These are phyloP conservation scores for Panaeolus cyanescens DNA, from an alignment of 768 basidiomycete species.

Conservation along the genomic window DNA sequence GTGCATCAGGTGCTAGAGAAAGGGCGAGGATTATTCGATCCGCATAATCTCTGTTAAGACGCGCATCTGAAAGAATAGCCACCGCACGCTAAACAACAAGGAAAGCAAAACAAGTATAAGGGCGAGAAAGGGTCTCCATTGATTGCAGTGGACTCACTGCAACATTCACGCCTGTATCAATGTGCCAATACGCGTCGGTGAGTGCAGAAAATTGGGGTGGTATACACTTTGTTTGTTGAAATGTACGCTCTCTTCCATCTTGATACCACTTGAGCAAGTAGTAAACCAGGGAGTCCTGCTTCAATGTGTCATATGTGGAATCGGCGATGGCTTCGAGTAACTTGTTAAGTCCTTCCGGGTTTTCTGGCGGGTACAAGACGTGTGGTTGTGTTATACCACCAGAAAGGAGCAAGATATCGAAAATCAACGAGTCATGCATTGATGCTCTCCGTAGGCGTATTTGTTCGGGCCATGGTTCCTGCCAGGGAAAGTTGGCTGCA, in stretches of 20 bases:
- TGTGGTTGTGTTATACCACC: conserved; percentile 64
- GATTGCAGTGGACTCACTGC: conserved; percentile 46
- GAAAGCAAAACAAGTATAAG: background rate
- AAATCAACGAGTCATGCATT: conserved; percentile 66
- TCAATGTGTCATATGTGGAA: conserved; percentile 71
- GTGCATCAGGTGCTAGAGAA: conserved; percentile 46
- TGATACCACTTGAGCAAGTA: conserved; percentile 80
- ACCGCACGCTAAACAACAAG: conserved; percentile 59
- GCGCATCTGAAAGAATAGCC: conserved; percentile 69
- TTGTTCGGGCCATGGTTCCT: conserved; percentile 48
- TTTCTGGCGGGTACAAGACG: conserved; percentile 68
- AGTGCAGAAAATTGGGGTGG: conserved; percentile 75
- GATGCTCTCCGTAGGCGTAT: conserved; percentile 64
- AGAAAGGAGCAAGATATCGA: conserved; percentile 69
- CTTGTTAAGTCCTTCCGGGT: conserved; percentile 50
- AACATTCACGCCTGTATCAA: conserved; percentile 71
- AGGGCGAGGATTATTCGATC: conserved; percentile 78
- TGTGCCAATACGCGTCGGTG: conserved; percentile 84
- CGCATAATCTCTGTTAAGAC: conserved; percentile 74
- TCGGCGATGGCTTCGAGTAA: conserved; percentile 63
- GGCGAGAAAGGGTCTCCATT: background rate
- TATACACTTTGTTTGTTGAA: conserved; percentile 59
- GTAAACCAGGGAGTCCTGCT: conserved; percentile 81
- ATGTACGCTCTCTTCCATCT: conserved; percentile 56
- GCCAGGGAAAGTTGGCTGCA: conserved; percentile 62